Base-by-base conservation (phyloP, 306 rosid genomes). In the Inga leiocalycina region DNA sequence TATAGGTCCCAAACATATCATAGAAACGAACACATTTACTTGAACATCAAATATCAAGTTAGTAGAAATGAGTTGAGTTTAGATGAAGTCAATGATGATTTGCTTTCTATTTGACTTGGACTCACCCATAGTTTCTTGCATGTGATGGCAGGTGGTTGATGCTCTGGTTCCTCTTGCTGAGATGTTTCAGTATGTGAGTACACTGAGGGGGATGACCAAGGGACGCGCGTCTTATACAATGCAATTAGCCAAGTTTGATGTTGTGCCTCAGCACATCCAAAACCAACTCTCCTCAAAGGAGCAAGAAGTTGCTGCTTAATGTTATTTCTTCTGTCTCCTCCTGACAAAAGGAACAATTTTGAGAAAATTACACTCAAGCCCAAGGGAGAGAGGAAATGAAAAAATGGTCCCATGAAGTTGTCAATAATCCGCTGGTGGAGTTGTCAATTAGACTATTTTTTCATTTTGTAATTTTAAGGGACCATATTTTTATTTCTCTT, bases 171-270 rank as follows among this genome's bases (percentile, higher is more conserved):
- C 99, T 22, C 92, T 96, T 71, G 97, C 98, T 1, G 99, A 96
- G 90, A 96, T 96, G 99, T 96, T 96, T 75, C 99, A 93, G 78
- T 96, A 93, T 27, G 98, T 96, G 0, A 96, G 99, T 68, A 96
- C 99, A 4, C 92, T 94, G 0, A 85, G 99, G 85, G 97, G 98
- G 17, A 96, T 96, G 98, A 96, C 98, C 24, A 96, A 96, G 89
- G 99, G 99, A 7, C 97, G 99, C 79, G 99, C 99, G 6, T 96
- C 99, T 5, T 96, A 96, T 88, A 81, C 90, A 10, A 96, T 96
- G 99, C 99, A 96, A 68, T 84, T 96, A 79, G 98, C 90, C 65
- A 90, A 87, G 88, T 96, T 96, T 71, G 99, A 96, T 44, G 94
- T 93, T 79, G 99, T 96, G 62, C 99, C 97, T 76, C 99, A 93